phyloP scores from a whole-genome alignment of 192 early-diverging fungal genomes.

The Coemansia sp. region DNA sequence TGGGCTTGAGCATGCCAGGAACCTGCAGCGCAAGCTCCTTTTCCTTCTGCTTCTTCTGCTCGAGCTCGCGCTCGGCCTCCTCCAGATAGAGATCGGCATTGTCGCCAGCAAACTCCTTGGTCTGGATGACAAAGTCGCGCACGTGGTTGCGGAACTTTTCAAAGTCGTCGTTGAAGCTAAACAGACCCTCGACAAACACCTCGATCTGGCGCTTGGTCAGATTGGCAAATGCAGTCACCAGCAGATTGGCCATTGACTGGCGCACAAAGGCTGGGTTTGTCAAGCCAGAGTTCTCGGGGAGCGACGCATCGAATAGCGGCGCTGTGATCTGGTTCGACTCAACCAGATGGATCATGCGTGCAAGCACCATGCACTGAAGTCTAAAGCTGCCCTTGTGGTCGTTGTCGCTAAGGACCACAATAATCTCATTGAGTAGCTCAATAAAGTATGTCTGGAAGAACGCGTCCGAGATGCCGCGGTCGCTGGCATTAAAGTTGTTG shows the following conservation, averaged over 20 bases:
- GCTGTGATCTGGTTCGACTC: conserved; percentile 78
- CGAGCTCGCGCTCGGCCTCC: conserved; percentile 84
- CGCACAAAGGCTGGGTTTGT: conserved; percentile 79
- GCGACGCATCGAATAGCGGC: conserved; percentile 79
- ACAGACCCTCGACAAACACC: conserved; percentile 82
- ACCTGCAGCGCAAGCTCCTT: conserved; percentile 79
- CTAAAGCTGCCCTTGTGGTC: conserved; percentile 98
- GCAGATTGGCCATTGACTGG: conserved; percentile 79
- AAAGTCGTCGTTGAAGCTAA: conserved; percentile 77
- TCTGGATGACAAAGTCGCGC: conserved; percentile 93
- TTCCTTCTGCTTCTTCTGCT: conserved; percentile 73
- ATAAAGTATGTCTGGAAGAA: conserved; percentile 95
- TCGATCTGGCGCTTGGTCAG: conserved; percentile 82
- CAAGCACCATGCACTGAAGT: conserved; percentile 85
- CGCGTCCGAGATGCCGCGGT: conserved; percentile 68
- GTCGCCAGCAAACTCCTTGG: conserved; percentile 92
- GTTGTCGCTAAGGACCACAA: conserved; percentile 94
- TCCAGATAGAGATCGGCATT: conserved; percentile 83
- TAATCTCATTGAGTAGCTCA: conserved; percentile 90
- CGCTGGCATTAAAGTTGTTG: conserved; percentile 77
- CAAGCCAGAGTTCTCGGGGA: conserved; percentile 69
- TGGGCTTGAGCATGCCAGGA: conserved; percentile 96
- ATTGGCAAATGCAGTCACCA: conserved; percentile 89
- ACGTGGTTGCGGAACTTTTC: conserved; percentile 89
- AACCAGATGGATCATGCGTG: conserved; percentile 85